Evolutionary conservation across 257 asterid genomes (phyloP).

Genomic region (Cinchona pubescens): DNA sequence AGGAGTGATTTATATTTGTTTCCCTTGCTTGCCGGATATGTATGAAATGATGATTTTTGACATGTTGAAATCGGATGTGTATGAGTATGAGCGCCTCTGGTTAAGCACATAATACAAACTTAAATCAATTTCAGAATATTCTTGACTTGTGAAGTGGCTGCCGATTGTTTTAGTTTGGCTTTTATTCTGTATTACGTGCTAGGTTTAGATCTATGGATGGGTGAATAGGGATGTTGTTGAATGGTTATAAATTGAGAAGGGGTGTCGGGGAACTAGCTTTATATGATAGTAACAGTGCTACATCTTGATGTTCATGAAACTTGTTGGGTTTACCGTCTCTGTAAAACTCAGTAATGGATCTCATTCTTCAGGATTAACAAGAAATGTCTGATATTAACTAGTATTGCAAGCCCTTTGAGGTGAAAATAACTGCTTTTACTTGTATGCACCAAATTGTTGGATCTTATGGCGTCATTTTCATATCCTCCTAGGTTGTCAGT

Average conservation of each 20-base stretch:
- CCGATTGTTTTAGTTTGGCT: neutral
- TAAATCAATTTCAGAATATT: neutral
- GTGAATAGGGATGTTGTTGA: neutral
- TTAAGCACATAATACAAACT: neutral
- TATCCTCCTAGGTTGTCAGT: neutral
- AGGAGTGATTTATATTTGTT: neutral
- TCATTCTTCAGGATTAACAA: neutral
- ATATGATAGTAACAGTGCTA: neutral
- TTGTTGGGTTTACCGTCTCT: too few relatives aligned
- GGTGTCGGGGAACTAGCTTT: neutral
- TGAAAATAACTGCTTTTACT: neutral
- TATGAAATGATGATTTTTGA: neutral
- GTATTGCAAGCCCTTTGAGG: neutral
- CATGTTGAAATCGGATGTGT: neutral
- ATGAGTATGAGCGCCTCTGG: neutral
- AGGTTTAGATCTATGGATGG: neutral
- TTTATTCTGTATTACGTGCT: neutral
- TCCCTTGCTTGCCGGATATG: too few relatives aligned
- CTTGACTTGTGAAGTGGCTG: neutral
- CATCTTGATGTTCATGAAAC: neutral
- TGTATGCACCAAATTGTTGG: neutral
- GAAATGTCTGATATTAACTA: neutral
- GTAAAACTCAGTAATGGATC: too few relatives aligned
- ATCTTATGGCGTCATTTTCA: neutral
- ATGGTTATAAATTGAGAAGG: neutral